A percentile compares a stretch with the other conserved stretches of the same genome.
Conservation (phyloP, 2,329 filamentous ascomycete species). For the Myriangium duriaei region DNA sequence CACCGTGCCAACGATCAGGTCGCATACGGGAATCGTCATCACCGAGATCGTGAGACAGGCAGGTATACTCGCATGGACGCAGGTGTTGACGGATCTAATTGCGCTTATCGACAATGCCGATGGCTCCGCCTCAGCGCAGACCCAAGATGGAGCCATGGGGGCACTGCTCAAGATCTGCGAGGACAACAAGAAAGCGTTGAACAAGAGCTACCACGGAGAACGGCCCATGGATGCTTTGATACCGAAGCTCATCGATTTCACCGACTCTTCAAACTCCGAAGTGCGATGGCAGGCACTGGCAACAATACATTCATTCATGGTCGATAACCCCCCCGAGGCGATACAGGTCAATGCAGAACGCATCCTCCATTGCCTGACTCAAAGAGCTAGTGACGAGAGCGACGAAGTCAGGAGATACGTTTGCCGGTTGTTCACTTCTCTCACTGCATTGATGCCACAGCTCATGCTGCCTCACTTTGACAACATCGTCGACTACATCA, state of each 20-base stretch:
- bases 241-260: conserved; percentile 81
- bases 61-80: conserved; percentile 81
- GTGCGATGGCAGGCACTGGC: conserved; percentile 70
- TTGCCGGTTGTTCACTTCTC: conserved; percentile 81
- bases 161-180: conserved; percentile 93
- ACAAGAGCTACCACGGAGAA: conserved; percentile 78
- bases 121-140: conserved; percentile 54
- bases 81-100: conserved; percentile 73
- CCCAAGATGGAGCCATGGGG: conserved; percentile 87
- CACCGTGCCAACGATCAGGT: conserved; percentile 67
- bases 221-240: conserved; percentile 78
- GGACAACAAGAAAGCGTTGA: conserved; percentile 77
- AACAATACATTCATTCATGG: conserved; percentile 84
- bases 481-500: conserved; percentile 84
- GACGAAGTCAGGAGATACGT: conserved; percentile 83
- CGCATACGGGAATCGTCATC: conserved; percentile 82
- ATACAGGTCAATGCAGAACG: conserved; percentile 69
- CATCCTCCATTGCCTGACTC: conserved; percentile 72
- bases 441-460: conserved; percentile 82
- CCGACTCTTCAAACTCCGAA: conserved; percentile 59
- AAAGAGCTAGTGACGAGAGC: conserved; percentile 62
- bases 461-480: conserved; percentile 80
- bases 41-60: conserved; percentile 80
- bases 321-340: conserved; percentile 57
- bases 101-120: conserved; percentile 61